These are phyloP conservation scores for Mycena chlorophos DNA, from an alignment of 768 basidiomycete species.

Conservation along the genomic window DNA sequence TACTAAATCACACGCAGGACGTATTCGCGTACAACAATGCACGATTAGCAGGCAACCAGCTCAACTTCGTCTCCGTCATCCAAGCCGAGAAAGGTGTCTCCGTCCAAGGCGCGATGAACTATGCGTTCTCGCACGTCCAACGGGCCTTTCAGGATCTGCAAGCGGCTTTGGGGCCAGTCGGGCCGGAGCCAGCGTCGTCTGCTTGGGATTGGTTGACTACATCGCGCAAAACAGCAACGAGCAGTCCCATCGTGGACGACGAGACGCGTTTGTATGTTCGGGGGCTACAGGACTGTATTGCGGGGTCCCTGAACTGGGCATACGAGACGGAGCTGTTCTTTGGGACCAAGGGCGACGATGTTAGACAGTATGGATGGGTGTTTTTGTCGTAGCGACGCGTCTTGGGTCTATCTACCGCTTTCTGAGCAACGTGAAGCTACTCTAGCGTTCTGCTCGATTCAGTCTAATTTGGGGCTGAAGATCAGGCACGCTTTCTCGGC, in stretches of 20 bases:
- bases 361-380: slow-evolving; percentile 18
- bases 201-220: slow-evolving; percentile 23
- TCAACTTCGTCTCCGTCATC: slow-evolving; percentile 54
- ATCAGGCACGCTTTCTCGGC: no score
- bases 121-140: slow-evolving; percentile 40
- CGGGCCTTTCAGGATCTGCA: slow-evolving; percentile 38
- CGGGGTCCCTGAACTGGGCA: slow-evolving; percentile 37
- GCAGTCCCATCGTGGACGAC: slow-evolving; percentile 1
- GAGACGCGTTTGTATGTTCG: slow-evolving; percentile 39
- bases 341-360: slow-evolving; percentile 17
- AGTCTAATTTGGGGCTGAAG: no score
- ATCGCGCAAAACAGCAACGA: slow-evolving; percentile 6
- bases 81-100: slow-evolving; percentile 44
- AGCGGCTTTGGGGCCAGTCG: slow-evolving; percentile 5
- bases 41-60: slow-evolving; percentile 34
- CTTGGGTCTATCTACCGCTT: no score
- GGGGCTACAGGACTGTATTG: slow-evolving; percentile 56
- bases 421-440: no score
- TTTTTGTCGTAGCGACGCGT: no score
- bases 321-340: slow-evolving; percentile 21
- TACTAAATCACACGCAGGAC: slow-evolving; percentile 44
- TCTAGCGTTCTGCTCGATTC: no score
- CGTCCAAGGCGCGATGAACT: slow-evolving; percentile 51
- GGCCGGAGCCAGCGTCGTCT: slow-evolving; percentile 4
- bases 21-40: slow-evolving; percentile 55